phyloP scores from a whole-genome alignment of 192 early-diverging fungal species.

The Phycomyces blakesleeanus region DNA sequence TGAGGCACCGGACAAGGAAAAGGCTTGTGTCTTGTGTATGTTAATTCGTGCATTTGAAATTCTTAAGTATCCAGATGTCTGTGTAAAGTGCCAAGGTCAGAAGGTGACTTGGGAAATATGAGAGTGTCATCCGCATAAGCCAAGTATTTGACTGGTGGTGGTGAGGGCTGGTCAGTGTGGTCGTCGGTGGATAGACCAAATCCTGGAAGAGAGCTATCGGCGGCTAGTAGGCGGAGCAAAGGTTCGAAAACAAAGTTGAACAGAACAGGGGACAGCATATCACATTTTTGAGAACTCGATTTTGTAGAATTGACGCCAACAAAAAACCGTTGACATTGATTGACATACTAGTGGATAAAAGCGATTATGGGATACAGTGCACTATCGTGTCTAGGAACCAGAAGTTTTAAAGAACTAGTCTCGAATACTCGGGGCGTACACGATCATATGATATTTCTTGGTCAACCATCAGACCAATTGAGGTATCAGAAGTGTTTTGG shows the following conservation, averaged over 20 bases:
- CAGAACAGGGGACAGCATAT: constrained; percentile 30
- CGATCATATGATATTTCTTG: too few species aligned
- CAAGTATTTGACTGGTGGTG: neutral
- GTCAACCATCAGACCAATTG: too few species aligned
- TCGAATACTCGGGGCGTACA: too few species aligned
- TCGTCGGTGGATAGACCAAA: neutral
- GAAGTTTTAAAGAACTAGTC: neutral
- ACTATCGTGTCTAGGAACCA: too few species aligned
- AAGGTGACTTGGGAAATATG: neutral
- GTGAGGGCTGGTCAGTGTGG: neutral
- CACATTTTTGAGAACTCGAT: constrained; percentile 28
- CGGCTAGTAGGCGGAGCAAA: neutral
- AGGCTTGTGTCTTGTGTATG: neutral
- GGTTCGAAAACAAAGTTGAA: constrained; percentile 30
- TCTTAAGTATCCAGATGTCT: neutral
- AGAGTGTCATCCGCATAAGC: constrained; percentile 24
- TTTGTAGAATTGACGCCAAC: constrained; percentile 6
- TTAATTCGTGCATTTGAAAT: constrained; percentile 21
- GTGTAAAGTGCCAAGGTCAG: neutral
- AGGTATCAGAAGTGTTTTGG: too few species aligned
- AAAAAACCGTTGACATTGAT: constrained; percentile 26
- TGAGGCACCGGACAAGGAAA: too few species aligned
- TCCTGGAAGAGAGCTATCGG: neutral
- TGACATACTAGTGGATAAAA: constrained; percentile 8
- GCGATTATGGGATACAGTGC: neutral